Evolutionary conservation across 257 asterid genomes (phyloP).

Genomic region (Ocimum tenuiflorum): DNA sequence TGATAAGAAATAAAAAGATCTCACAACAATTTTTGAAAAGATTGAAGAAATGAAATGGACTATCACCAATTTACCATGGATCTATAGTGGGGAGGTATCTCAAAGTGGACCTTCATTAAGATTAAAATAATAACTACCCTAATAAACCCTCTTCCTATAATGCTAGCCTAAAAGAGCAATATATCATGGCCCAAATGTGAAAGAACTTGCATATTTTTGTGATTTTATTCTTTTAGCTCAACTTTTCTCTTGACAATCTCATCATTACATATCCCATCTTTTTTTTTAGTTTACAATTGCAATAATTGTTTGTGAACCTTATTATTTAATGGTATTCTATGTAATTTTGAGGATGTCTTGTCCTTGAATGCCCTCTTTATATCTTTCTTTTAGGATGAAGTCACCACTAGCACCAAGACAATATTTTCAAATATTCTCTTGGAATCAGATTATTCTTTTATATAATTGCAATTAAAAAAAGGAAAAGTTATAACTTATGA

Average conservation of each 20-base stretch:
- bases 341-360: neutral
- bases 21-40: no score
- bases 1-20: no score
- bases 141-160: conserved; percentile 2
- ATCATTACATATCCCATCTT: conserved; percentile 11
- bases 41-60: conserved; percentile 1
- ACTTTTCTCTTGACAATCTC: conserved; percentile 17
- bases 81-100: conserved; percentile 30
- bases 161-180: conserved; percentile 17
- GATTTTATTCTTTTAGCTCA: conserved; percentile 16
- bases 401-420: neutral
- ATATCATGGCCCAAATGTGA: conserved; percentile 15
- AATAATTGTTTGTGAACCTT: neutral
- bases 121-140: conserved; percentile 8
- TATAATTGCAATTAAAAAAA: no score
- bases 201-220: neutral
- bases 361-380: neutral
- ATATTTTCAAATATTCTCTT: no score
- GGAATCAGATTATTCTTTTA: no score
- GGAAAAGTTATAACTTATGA: no score
- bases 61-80: neutral
- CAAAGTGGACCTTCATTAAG: conserved; percentile 27
- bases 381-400: neutral
- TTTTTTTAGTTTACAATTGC: neutral
- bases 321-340: neutral